Evolutionary conservation across 1,284 basidiomycete genomes (phyloP), one percentile per base, ranked within the genome.

Genomic region (Coniferiporia sulphurascens): DNA sequence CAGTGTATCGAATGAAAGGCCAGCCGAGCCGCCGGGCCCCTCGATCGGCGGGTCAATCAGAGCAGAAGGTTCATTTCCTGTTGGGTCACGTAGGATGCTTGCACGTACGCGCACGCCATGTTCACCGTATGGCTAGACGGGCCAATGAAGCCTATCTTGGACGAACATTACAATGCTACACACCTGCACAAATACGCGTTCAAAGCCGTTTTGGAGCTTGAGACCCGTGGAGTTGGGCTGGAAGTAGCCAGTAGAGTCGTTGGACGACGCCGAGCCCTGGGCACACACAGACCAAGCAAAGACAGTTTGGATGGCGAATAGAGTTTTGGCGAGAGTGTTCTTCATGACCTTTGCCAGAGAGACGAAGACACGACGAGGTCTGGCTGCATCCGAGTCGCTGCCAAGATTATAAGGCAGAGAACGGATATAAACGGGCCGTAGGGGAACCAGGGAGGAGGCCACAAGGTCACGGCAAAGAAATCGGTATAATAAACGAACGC

Each of bases 31-130:
- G 0, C 73, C 73, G 8, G 74, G 73, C 8, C 74, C 74, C 65
- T 74, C 73, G 36, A 76, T 60, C 1, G 74, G 74, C 21, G 75
- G 74, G 59, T 76, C 75, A 52, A 76, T 66, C 9, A 76, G 62
- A 48, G 73, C 70, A 19, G 73, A 74, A 13, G 69, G 67, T 58
- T 76, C 74, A 19, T 62, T 64, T 4, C 74, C 74, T 2, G 74
- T 73, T 17, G 74, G 74, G 61, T 76, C 75, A 17, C 72, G 67
- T 63, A 75, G 66, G 45, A 75, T 66, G 58, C 72, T 74, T n/a
- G 72, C 69, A 22, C 74, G 72, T 34, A 76, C 70, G 43, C 74
- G 74, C 38, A 76, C 67, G 3, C 71, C 74, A 60, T 76, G 69
- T 44, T 72, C 70, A 17, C 75, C 75, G 62, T 71, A 76, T 6